Percentiles rank a stretch among this genome's conserved stretches.
These are phyloP conservation scores for Pelargonium myrrhifolium DNA, from an alignment of 441 rosid genomes.

Conservation along the genomic window DNA sequence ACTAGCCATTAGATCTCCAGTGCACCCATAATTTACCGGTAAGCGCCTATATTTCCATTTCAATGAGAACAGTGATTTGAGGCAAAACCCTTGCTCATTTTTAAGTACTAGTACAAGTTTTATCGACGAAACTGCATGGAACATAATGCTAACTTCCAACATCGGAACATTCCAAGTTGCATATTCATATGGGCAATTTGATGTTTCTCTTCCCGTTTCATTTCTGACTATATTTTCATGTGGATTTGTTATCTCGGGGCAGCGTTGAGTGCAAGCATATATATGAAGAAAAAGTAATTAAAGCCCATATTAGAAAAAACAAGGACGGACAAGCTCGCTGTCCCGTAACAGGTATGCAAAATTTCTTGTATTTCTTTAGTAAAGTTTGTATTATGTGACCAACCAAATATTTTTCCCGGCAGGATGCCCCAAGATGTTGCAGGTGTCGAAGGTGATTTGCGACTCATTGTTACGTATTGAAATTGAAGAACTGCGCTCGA, in stretches of 20 bases:
- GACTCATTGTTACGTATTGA: constrained; percentile 59
- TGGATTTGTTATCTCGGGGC: constrained; percentile 18
- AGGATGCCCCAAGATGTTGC: constrained; percentile 69
- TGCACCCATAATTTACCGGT: not conserved
- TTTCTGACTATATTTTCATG: not conserved
- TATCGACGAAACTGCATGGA: too few species aligned
- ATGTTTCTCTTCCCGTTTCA: not conserved
- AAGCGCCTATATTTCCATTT: not conserved
- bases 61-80: not conserved
- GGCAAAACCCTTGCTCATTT: not conserved
- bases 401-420: constrained; percentile 14
- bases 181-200: not conserved
- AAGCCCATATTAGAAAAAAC: constrained; percentile 34
- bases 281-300: constrained; percentile 53
- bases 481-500: constrained; percentile 58
- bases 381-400: not conserved
- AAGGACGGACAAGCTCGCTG: constrained; percentile 34
- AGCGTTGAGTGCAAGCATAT: constrained; percentile 86
- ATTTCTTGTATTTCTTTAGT: constrained; percentile 1
- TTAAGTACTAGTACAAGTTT: not conserved
- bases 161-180: not conserved
- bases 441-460: constrained; percentile 38
- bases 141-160: too few species aligned
- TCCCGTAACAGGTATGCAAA: constrained; percentile 61
- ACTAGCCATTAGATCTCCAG: not conserved